Evolutionary conservation across 352 stramenopile species (phyloP), one percentile per base, ranked within the genome.

Genomic region (Phytopythium vexans): DNA sequence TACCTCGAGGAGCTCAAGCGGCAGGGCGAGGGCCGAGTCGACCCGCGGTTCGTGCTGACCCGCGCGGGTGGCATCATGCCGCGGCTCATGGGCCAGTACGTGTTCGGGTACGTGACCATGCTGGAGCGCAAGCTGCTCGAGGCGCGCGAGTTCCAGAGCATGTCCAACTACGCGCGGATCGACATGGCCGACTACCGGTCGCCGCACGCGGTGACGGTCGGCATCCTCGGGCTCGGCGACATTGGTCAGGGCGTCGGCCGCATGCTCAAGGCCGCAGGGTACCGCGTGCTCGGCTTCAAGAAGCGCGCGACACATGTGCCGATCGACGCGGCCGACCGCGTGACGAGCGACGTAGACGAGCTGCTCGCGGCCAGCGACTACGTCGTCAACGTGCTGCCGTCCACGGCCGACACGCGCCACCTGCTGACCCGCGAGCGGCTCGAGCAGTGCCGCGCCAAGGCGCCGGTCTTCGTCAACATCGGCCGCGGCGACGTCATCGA

Each of bases 401-500:
- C 82, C 50, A 97, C 88, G 14, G 44, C 55, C 2, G 68, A 66
- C 14, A 97, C 88, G 41, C 66, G 64, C 33, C 68, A 82, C 45
- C 50, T 94, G 37, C 66, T 97, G 21, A 77, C 62, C 11, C 65
- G 79, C 32, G 52, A 58, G 21, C 74, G 70, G 15, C 57, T 96
- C 1, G 42, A 65, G 34, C 46, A 68, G 21, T 88, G 77, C 45
- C 56, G 62, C 0, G 52, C 54, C 31, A 72, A 71, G 58, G 63
- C 77, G 56, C 82, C 86, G 14, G 77, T 94, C 48, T 83, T 97
- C 51, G 77, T 96, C 61, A 96, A 96, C 62, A 83, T 93, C 50
- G 88, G 88, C 4, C 77, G 86, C 42, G 88, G 88, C 10, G 86
- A 97, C 56, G 65, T 97, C 4, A 75, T 94, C 47, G 58, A 62